phyloP scores from a whole-genome alignment of 805 yeast species.

The Saccharomyces mikatae region DNA sequence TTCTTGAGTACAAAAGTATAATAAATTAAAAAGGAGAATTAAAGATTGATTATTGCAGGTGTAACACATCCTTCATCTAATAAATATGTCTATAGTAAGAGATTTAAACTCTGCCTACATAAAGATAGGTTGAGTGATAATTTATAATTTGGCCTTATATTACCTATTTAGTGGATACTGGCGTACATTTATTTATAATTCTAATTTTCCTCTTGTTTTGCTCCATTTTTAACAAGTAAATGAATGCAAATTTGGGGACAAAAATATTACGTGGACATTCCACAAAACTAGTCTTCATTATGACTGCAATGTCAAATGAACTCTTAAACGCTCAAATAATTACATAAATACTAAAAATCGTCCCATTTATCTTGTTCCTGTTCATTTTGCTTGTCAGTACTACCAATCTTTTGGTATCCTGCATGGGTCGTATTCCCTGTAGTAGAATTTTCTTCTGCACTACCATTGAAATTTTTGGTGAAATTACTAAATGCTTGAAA shows the following conservation, averaged over 20 bases:
- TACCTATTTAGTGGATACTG: too few species aligned
- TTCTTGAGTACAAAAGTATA: too few species aligned
- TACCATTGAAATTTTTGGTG: conserved; percentile 36
- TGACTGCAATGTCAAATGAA: neutral
- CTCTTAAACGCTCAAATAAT: neutral
- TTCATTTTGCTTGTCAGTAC: conserved; percentile 30
- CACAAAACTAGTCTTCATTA: neutral
- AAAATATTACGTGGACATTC: neutral
- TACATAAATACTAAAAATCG: conserved; percentile 37
- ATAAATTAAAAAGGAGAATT: too few species aligned
- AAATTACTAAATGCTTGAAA: conserved; percentile 56
- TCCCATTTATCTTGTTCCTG: conserved; percentile 60
- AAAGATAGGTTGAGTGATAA: too few species aligned
- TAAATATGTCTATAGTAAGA: too few species aligned
- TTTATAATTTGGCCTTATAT: too few species aligned
- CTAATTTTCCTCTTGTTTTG: neutral
- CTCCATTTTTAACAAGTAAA: neutral
- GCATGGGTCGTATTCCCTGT: conserved; percentile 50
- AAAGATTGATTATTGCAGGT: too few species aligned
- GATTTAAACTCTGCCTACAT: too few species aligned
- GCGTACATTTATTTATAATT: too few species aligned
- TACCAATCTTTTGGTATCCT: conserved; percentile 35
- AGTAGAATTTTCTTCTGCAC: conserved; percentile 34
- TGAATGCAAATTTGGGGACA: neutral
- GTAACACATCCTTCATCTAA: too few species aligned